Base-by-base conservation (phyloP, 202 grass and related monocot species). In the Tripidium arundinaceum region DNA sequence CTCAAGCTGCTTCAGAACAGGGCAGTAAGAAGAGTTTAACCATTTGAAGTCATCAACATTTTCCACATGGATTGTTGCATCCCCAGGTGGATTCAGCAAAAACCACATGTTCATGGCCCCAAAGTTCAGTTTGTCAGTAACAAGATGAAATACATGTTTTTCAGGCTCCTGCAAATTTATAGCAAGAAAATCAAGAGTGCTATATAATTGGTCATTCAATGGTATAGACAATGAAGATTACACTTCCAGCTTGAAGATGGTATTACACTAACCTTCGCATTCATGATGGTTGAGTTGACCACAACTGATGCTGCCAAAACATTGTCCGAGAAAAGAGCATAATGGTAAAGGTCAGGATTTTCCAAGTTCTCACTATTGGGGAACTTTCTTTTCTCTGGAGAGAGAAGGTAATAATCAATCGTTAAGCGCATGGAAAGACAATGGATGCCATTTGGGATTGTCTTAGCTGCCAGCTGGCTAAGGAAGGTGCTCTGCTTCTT, bases 401-500 rank as follows among this genome's bases (percentile, higher is more conserved):
- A 78, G 15, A 91, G 86, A 63, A 91, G 83, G 75, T 91, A 91
- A 70, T 91, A 91, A 58, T 79, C 86, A 66, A 88, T 86, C 2
- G 82, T 91, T 72, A 91, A 79, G 34, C 79, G 89, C 89, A 91
- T 91, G 65, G 89, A 88, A 28, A 91, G 78, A 50, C 89, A 91
- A 81, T 91, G 86, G 57, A 91, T 88, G 70, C 83, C 86, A 85
- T 91, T 91, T 74, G 85, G 89, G 68, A 91, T 91, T 72, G 82
- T 88, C 75, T 91, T 91, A 21, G 89, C 86, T 7, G 82, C 86
- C 55, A 91, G 59, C 59, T 91, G 89, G 79, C 86, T 91, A 40
- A 91, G 86, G 74, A 91, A 91, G 37, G 86, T 88, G 79, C 90
- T 91, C 65, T 88, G 90, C 72, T 91, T 91, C 86, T 91, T 91